These are phyloP conservation scores for Penicillium argentinense DNA, from an alignment of 495 filamentous ascomycete species.

Conservation along the genomic window DNA sequence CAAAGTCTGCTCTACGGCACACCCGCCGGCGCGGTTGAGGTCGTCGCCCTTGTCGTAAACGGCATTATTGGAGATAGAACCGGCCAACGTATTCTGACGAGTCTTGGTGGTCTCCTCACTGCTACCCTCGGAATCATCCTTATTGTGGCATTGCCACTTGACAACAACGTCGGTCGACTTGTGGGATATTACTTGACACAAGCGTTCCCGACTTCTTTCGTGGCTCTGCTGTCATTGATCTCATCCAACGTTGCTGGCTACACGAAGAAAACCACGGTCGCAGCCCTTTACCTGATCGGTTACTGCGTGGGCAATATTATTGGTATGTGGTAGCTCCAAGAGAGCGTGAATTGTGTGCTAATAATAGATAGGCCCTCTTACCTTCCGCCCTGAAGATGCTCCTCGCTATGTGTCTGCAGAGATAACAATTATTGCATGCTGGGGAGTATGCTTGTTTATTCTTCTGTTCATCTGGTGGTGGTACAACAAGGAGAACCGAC, in stretches of 20 bases:
- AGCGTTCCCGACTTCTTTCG: constrained; percentile 43
- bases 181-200: constrained; percentile 61
- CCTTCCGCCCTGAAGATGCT: constrained; percentile 47
- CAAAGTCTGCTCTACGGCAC: constrained; percentile 62
- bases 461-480: constrained; percentile 61
- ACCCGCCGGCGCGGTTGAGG: constrained; percentile 62
- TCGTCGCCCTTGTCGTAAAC: constrained; percentile 56
- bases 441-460: constrained; percentile 50
- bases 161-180: constrained; percentile 44
- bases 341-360: no score
- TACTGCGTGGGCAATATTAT: constrained; percentile 44
- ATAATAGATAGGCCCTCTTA: neutral
- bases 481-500: constrained; percentile 56
- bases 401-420: constrained; percentile 62
- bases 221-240: constrained; percentile 46
- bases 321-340: no score
- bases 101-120: constrained; percentile 30
- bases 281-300: constrained; percentile 64
- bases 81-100: constrained; percentile 50
- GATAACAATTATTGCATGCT: constrained; percentile 63
- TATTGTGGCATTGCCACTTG: constrained; percentile 13
- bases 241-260: constrained; percentile 66
- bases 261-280: constrained; percentile 72
- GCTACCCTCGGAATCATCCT: constrained; percentile 46
- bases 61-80: constrained; percentile 58